A percentile compares a stretch with the other conserved stretches of the same genome.
These are phyloP conservation scores for Vigna unguiculata DNA, from an alignment of 306 rosid genomes.

Conservation along the genomic window DNA sequence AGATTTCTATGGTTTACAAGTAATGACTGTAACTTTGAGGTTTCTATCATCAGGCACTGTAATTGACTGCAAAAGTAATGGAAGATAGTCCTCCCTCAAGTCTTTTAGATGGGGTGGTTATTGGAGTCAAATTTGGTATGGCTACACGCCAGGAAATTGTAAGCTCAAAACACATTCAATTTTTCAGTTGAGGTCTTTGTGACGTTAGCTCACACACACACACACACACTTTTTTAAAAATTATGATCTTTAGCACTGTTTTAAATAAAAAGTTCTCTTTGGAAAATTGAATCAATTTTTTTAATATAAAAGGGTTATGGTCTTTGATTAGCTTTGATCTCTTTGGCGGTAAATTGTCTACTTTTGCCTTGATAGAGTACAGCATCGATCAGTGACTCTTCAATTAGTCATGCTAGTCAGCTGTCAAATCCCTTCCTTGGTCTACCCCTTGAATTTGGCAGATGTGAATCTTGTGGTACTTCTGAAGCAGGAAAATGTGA, in stretches of 20 bases:
- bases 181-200: conserved; percentile 35
- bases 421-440: conserved; percentile 94
- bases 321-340: conserved; percentile 23
- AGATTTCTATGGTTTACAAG: neutral
- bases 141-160: conserved; percentile 83
- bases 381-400: conserved; percentile 77
- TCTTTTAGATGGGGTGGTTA: conserved; percentile 64
- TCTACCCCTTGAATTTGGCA: conserved; percentile 86
- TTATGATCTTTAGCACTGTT: neutral
- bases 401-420: conserved; percentile 87
- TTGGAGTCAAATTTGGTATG: conserved; percentile 71
- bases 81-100: conserved; percentile 61
- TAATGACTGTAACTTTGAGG: conserved; percentile 14
- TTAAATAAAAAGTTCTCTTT: neutral
- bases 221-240: neutral
- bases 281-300: neutral
- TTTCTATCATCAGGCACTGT: conserved; percentile 48
- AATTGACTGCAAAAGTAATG: conserved; percentile 51
- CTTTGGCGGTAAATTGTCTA: conserved; percentile 38
- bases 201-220: neutral
- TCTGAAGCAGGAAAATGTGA: conserved; percentile 87
- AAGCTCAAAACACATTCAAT: conserved; percentile 48
- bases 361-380: conserved; percentile 64
- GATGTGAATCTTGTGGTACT: conserved; percentile 95
- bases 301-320: neutral